Base-by-base conservation (phyloP, 176 grass and related monocot species). In the Triticum timopheevii region DNA sequence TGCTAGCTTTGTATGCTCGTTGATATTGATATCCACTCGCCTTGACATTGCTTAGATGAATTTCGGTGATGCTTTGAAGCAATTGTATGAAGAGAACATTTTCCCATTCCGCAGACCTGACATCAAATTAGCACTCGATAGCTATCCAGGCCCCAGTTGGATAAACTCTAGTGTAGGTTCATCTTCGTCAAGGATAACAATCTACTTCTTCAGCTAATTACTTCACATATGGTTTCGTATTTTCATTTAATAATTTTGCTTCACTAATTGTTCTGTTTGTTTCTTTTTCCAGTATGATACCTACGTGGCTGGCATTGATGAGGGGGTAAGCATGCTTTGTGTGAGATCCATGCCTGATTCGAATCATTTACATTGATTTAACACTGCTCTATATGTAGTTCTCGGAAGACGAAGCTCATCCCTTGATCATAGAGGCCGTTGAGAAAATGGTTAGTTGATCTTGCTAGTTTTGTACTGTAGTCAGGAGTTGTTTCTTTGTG, bases 281-380 rank as follows among this genome's bases (percentile, higher is more conserved):
- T 70, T 38, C 33, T 38, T 70, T 65, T 70, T 4, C 13, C 65
- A 86, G 85, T 86, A 86, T 40, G 20, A 70, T 10, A 22, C 34
- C 1, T 35, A 70, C 22, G 33, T 70, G 19, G 67, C 17, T 70
- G 9, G 20, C 19, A 70, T 70, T n/a, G 67, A 36, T 70, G 67
- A 70, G 34, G 38, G 22, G 35, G 67, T 70, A 70, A 70, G 33
- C 9, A 5, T 71, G 19, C 4, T 39, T 70, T 39, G 36, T n/a
- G 17, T 0, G 17, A 40, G 47, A 6, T 20, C 28, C 12, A 65
- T 25, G 63, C 28, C 7, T 12, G 17, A 2, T 6, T 11, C 3
- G 19, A 35, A 70, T 70, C 35, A 39, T 38, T 70, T 70, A 70
- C 67, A 76, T 20, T 80, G 27, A 73, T 31, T 13, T 50, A 54